Conservation (phyloP, 371 early-diverging fungal species). For the Chytridiales sp. region DNA sequence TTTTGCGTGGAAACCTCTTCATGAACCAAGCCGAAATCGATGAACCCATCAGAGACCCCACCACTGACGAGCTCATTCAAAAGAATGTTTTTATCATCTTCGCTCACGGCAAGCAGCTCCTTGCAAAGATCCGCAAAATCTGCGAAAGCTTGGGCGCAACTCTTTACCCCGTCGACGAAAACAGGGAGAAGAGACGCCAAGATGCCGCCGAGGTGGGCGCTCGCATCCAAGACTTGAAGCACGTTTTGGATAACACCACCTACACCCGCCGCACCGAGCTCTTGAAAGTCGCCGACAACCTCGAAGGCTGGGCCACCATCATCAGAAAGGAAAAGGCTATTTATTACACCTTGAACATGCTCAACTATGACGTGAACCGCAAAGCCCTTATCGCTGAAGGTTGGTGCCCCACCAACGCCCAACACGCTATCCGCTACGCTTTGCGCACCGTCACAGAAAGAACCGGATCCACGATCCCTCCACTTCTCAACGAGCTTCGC, state of each 20-base stretch:
- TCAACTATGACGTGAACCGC: constrained; percentile 88
- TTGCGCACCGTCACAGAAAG: constrained; percentile 82
- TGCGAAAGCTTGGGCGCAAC: constrained; percentile 94
- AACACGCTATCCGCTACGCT: constrained; percentile 75
- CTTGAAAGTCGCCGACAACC: constrained; percentile 72
- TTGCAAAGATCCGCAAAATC: constrained; percentile 89
- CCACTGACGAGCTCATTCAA: constrained; percentile 76
- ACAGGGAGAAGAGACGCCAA: constrained; percentile 80
- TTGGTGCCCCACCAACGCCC: constrained; percentile 89
- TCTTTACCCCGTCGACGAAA: constrained; percentile 83
- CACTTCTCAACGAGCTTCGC: constrained; percentile 78
- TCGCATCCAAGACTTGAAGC: constrained; percentile 47
- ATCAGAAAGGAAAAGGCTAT: constrained; percentile 97
- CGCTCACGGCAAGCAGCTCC: constrained; percentile 90
- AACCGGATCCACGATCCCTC: constrained; percentile 81
- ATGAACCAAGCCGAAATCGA: constrained; percentile 95
- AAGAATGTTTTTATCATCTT: constrained; percentile 97
- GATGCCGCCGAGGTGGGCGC: constrained; percentile 68
- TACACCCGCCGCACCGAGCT: constrained; percentile 83
- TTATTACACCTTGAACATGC: constrained; percentile 92
- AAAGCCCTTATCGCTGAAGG: constrained; percentile 97
- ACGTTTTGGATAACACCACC: constrained; percentile 78
- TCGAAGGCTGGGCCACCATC: constrained; percentile 84
- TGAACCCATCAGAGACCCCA: constrained; percentile 84
- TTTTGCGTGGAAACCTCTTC: constrained; percentile 95